Percentiles rank a stretch among this genome's conserved stretches.
Conservation (phyloP, 768 basidiomycete species). For the Saitozyma sp. region DNA sequence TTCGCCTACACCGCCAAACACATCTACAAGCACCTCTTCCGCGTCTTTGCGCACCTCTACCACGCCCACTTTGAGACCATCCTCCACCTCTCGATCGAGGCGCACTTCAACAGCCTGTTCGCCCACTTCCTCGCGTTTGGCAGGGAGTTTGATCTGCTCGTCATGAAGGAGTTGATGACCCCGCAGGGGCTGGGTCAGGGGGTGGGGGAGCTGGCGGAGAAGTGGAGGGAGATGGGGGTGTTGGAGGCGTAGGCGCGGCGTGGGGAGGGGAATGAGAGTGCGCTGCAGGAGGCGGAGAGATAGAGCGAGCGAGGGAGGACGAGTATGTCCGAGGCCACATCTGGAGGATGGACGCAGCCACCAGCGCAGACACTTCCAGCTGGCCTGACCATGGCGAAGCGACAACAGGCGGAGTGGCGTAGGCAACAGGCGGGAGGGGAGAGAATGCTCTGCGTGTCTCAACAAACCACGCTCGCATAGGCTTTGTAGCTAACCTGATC, state of each 20-base stretch:
- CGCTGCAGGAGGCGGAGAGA: no score
- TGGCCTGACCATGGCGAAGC: no score
- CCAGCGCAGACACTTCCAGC: no score
- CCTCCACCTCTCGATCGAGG: slow-evolving; percentile 85
- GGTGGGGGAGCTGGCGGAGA: slow-evolving; percentile 77
- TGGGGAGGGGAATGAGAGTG: no score
- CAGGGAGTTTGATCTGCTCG: slow-evolving; percentile 84
- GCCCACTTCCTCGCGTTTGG: slow-evolving; percentile 98
- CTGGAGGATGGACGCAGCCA: no score
- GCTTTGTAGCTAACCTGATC: no score
- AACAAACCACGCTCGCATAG: no score
- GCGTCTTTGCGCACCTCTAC: slow-evolving; percentile 96
- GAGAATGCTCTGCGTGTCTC: no score
- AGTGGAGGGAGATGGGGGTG: slow-evolving; percentile 86
- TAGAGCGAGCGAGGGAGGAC: no score
- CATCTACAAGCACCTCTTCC: slow-evolving; percentile 92
- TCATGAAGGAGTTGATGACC: slow-evolving; percentile 76
- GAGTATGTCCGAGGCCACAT: no score
- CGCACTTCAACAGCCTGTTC: slow-evolving; percentile 93
- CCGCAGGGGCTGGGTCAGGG: slow-evolving; percentile 56
- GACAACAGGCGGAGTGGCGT: no score
- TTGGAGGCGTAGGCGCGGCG: slow-evolving; percentile 59
- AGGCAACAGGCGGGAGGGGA: no score
- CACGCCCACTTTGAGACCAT: slow-evolving; percentile 84
- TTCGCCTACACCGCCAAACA: slow-evolving; percentile 88